A percentile compares a stretch with the other conserved stretches of the same genome.
Evolutionary conservation across 257 asterid species (phyloP).

Genomic region (Solanum ossicruentum): DNA sequence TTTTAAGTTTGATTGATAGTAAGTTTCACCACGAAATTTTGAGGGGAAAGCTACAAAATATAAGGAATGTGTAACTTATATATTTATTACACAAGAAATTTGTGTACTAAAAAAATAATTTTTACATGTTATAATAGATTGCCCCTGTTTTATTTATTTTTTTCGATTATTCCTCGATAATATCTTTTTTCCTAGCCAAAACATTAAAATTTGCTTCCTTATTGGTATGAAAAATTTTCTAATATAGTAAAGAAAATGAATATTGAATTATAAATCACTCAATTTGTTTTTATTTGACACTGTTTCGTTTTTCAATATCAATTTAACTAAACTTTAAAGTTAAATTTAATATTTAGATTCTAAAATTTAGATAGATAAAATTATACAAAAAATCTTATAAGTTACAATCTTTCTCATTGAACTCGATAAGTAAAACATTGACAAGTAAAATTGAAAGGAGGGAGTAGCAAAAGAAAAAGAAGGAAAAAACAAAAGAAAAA

Average conservation of each 20-base stretch:
- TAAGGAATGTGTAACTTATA: neutral
- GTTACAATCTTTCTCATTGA: too few relatives aligned
- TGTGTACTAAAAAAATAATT: neutral
- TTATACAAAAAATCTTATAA: too few relatives aligned
- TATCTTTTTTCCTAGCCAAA: accelerated
- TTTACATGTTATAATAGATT: accelerated
- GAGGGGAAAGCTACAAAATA: neutral
- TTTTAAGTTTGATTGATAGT: neutral
- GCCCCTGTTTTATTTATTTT: neutral
- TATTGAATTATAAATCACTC: neutral
- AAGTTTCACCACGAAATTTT: neutral
- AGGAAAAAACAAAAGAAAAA: neutral
- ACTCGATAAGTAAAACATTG: too few relatives aligned
- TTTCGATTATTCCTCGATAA: neutral
- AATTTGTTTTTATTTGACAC: too few relatives aligned
- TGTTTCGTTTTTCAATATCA: too few relatives aligned
- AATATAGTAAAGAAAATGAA: neutral
- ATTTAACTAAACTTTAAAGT: too few relatives aligned
- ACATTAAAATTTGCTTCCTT: neutral
- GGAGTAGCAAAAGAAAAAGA: too few relatives aligned
- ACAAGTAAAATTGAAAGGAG: too few relatives aligned
- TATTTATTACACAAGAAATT: neutral
- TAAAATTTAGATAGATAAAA: too few relatives aligned
- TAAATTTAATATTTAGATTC: too few relatives aligned
- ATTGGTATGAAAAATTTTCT: neutral